phyloP scores from a whole-genome alignment of 2,329 filamentous ascomycete genomes.

The Pseudocercospora crystallina region DNA sequence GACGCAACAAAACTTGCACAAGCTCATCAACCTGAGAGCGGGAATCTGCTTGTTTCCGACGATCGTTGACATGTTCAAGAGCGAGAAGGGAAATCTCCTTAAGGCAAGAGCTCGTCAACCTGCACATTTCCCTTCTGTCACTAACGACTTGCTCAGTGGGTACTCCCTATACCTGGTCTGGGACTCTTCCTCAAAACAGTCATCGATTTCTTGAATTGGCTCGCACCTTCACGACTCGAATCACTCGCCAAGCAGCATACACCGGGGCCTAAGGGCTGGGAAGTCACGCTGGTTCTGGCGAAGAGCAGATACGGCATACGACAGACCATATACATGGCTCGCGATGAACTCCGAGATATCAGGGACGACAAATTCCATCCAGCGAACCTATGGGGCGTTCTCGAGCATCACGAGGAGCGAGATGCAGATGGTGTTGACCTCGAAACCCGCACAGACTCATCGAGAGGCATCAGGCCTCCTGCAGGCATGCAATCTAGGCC shows the following conservation, averaged over 20 bases:
- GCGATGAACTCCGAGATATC: constrained; percentile 59
- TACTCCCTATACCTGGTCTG: constrained; percentile 2
- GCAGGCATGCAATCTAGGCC: too few species aligned
- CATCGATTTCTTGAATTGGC: neutral
- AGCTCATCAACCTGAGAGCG: constrained; percentile 24
- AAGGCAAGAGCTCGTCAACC: neutral
- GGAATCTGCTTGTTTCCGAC: constrained; percentile 49
- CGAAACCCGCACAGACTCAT: neutral
- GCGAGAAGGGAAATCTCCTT: constrained; percentile 39
- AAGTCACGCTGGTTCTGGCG: constrained; percentile 53
- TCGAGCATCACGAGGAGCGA: neutral
- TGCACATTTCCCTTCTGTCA: neutral
- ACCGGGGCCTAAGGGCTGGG: constrained; percentile 37
- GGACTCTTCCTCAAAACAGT: neutral
- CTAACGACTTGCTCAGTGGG: neutral
- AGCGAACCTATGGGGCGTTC: constrained; percentile 59
- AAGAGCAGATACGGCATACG: constrained; percentile 50
- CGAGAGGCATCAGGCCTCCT: neutral
- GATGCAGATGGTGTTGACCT: neutral
- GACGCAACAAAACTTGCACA: constrained; percentile 7
- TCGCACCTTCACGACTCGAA: constrained; percentile 32
- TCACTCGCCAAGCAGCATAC: constrained; percentile 1
- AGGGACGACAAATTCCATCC: constrained; percentile 60
- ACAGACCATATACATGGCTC: constrained; percentile 60
- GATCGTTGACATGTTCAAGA: constrained; percentile 47